A percentile compares a stretch with the other conserved stretches of the same genome.
Conservation (phyloP, 768 basidiomycete species). For the Phlebiopsis gigantea region DNA sequence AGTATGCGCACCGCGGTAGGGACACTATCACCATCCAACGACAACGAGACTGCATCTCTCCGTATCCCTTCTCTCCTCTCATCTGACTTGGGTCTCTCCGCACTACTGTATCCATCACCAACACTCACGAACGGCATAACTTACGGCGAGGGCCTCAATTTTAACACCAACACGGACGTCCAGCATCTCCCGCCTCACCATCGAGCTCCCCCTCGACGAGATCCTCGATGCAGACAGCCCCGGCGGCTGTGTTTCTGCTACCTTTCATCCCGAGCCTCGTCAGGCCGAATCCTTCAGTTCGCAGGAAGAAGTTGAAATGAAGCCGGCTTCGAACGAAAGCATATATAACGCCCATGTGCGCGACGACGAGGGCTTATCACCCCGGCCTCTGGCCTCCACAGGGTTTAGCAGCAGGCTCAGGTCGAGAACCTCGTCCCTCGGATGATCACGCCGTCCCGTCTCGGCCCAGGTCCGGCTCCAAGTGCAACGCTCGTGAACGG, state of each 20-base stretch:
- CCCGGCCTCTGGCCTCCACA: conserved; percentile 26
- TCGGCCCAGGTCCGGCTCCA: conserved; percentile 50
- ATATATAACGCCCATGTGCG: conserved; percentile 16
- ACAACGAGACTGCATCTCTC: conserved; percentile 35
- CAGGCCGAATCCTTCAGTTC: conserved; percentile 12
- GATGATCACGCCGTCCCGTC: conserved; percentile 54
- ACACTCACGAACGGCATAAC: conserved; percentile 64
- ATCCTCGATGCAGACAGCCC: conserved; percentile 49
- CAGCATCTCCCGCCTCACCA: conserved; percentile 69
- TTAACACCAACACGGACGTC: conserved; percentile 45
- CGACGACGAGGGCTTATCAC: conserved; percentile 24
- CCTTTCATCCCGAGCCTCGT: conserved; percentile 7
- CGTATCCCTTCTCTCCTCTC: conserved; percentile 73
- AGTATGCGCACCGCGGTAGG: conserved; percentile 16
- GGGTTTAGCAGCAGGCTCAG: conserved; percentile 34
- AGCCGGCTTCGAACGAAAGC: conserved; percentile 19
- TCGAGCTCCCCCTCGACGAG: conserved; percentile 84
- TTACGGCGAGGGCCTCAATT: conserved; percentile 66
- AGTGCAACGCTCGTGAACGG: conserved; percentile 28
- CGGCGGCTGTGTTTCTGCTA: conserved; percentile 24
- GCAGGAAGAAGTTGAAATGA: conserved; percentile 29
- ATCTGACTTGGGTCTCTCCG: conserved; percentile 72
- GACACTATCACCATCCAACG: conserved; percentile 15
- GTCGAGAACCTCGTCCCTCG: conserved; percentile 41
- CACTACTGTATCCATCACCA: conserved; percentile 63